Evolutionary conservation across 2,329 filamentous ascomycete genomes (phyloP), one percentile per base, ranked within the genome.

Genomic region (Colletotrichum tabaci): DNA sequence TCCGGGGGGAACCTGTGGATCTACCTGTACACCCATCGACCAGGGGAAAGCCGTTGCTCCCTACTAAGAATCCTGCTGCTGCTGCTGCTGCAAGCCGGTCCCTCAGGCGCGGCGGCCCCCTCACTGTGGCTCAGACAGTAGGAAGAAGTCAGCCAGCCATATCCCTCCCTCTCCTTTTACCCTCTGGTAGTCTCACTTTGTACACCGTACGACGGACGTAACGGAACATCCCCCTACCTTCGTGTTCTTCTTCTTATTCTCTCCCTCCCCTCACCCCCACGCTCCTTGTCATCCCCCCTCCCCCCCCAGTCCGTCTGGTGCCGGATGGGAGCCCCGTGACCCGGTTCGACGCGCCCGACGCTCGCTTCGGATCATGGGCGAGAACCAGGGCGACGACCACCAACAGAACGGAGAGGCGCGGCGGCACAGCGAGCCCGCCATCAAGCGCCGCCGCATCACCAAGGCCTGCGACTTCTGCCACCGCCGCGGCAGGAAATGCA

Each of bases 381-480:
- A 56, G 42, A 42, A 67, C 44, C 49, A 57, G 44, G 47, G 42
- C 35, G 38, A 53, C 35, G 10, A 44, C 35, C 23, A 61, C 15
- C 57, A 15, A 23, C 47, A 13, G 55, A 57, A 57, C 23, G 67
- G 56, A 15, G 63, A 67, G 18, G 35, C 15, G 15, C 42, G 68
- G n/a, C 50, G 68, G 46, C 65, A 63, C 38, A 64, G 65, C 57
- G 68, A 71, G 52, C 68, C 68, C 12, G 53, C 46, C 23, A 26
- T 74, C 38, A 74, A 74, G 57, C 67, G 73, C 2, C 66, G 73
- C 4, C 73, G 73, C 55, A 71, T 74, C 64, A 74, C 73, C 42
- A 74, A 74, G 61, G 73, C 73, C 46, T 74, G 73, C 58, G 73
- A 74, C 53, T 74, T 74, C 10, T 74, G 73, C 9, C 73, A 74